Percentiles rank a stretch among this genome's conserved stretches.
These are phyloP conservation scores for Linderniella brevidens DNA, from an alignment of 257 asterid species.

Conservation along the genomic window DNA sequence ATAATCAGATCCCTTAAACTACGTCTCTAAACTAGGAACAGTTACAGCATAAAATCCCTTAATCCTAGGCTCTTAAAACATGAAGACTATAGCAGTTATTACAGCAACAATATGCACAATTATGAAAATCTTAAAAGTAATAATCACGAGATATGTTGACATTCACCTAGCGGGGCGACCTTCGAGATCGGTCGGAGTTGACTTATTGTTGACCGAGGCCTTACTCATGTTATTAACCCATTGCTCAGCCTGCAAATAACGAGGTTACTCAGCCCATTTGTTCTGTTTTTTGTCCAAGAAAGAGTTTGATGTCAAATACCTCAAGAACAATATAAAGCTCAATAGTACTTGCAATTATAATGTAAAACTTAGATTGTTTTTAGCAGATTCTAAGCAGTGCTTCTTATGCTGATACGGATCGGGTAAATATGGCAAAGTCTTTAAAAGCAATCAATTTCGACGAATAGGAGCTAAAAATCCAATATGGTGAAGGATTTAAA, in stretches of 20 bases:
- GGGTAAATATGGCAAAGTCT: no score
- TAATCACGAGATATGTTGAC: no score
- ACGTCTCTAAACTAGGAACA: no score
- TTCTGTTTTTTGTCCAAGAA: not conserved
- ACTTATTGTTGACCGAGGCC: constrained; percentile 18
- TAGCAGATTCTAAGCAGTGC: no score
- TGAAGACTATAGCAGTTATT: no score
- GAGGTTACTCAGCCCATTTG: constrained; percentile 5
- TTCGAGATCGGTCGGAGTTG: constrained; percentile 26
- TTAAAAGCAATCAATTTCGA: not conserved
- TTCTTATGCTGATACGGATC: no score
- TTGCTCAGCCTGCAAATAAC: constrained; percentile 53
- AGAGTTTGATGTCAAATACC: not conserved
- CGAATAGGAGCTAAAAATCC: not conserved
- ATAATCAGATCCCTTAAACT: no score
- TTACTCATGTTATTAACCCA: constrained; percentile 63
- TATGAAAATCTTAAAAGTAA: constrained; percentile 11
- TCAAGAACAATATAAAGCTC: not conserved
- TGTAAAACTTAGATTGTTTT: no score
- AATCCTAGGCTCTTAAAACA: no score
- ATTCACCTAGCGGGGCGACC: constrained; percentile 81
- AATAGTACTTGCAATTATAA: no score
- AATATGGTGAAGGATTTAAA: not conserved
- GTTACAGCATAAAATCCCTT: no score
- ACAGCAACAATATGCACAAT: not conserved